Conservation (phyloP, 805 yeast species). For the Yarrowia bubula region DNA sequence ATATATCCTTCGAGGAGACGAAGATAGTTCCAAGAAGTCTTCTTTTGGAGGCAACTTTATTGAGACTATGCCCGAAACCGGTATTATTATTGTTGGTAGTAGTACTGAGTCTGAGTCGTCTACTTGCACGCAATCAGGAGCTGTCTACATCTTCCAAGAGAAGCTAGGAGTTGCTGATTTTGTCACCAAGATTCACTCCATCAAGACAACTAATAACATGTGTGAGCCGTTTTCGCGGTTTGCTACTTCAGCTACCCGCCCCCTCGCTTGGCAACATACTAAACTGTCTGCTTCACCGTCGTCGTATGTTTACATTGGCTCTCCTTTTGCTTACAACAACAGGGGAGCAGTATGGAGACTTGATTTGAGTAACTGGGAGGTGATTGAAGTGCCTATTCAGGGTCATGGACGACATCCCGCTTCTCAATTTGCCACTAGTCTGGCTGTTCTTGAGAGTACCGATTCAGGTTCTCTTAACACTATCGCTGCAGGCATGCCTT, state of each 20-base stretch:
- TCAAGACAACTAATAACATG: neutral
- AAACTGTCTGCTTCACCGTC: neutral
- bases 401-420: neutral
- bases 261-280: neutral
- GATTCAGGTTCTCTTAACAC: neutral
- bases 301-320: neutral
- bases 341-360: constrained; percentile 16
- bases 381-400: constrained; percentile 40
- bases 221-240: constrained; percentile 13
- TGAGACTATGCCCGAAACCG: neutral
- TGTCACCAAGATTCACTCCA: neutral
- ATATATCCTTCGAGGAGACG: neutral
- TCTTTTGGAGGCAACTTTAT: constrained; percentile 11
- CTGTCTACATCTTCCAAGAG: neutral
- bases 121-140: neutral
- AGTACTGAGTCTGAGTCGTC: neutral
- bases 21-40: neutral
- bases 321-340: constrained; percentile 19
- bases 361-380: constrained; percentile 44
- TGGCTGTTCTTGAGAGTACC: neutral
- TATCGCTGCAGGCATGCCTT: constrained; percentile 31
- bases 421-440: neutral
- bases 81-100: neutral
- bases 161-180: neutral
- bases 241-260: constrained; percentile 2